These are phyloP conservation scores for Plantago ovata DNA, from an alignment of 257 asterid species.

Conservation along the genomic window DNA sequence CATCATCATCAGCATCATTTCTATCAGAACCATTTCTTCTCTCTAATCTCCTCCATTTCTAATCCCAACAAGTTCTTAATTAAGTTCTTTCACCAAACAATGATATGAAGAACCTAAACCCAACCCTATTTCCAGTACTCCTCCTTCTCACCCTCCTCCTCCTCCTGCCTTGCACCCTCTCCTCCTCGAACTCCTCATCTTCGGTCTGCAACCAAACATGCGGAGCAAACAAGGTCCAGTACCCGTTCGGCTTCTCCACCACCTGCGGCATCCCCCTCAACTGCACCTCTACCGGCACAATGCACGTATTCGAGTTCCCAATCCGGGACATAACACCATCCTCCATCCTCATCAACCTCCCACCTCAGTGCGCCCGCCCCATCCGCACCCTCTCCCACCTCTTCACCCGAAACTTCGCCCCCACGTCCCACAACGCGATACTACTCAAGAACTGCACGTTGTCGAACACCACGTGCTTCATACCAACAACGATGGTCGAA, in stretches of 20 bases:
- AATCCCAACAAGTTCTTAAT: constrained; percentile 1
- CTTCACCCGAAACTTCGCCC: constrained; percentile 57
- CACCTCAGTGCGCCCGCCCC: constrained; percentile 57
- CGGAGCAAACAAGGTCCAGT: constrained; percentile 40
- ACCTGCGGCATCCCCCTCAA: constrained; percentile 60
- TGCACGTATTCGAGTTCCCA: constrained; percentile 38
- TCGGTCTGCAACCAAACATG: constrained; percentile 48
- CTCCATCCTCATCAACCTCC: constrained; percentile 39
- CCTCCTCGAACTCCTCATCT: constrained; percentile 15
- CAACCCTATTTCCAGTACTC: not conserved
- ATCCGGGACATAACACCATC: constrained; percentile 34
- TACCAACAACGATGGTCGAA: constrained; percentile 61
- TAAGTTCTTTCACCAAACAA: constrained; percentile 10
- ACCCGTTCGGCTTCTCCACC: constrained; percentile 72
- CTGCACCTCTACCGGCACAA: constrained; percentile 49
- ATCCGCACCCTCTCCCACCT: constrained; percentile 36
- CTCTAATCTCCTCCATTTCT: not conserved
- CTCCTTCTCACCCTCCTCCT: not conserved
- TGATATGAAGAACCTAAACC: constrained; percentile 15
- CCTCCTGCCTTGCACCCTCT: constrained; percentile 13
- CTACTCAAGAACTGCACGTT: constrained; percentile 50
- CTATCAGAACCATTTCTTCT: not conserved
- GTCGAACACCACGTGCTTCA: constrained; percentile 34
- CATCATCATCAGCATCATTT: constrained; percentile 3
- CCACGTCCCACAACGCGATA: constrained; percentile 60